Conservation (phyloP, 768 basidiomycete species). For the Russula griseocarnosa region DNA sequence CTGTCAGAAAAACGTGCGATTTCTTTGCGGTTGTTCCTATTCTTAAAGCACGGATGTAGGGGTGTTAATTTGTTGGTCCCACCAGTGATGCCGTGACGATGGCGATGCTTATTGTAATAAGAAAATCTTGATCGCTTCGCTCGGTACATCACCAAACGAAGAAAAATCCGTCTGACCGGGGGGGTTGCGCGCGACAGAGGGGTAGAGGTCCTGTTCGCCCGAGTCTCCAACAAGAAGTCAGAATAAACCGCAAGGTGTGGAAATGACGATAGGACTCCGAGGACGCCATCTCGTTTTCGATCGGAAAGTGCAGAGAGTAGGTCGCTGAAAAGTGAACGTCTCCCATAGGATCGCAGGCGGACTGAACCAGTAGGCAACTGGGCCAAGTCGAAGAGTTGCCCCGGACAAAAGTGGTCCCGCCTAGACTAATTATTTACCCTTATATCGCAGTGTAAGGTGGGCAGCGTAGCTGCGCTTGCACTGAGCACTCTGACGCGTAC, state of each 20-base stretch:
- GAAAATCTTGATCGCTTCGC: too few relatives aligned
- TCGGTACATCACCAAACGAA: too few relatives aligned
- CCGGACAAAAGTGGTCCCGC: too few relatives aligned
- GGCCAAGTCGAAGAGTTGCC: slow-evolving; percentile 13
- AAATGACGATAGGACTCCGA: slow-evolving; percentile 75
- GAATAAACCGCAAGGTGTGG: slow-evolving; percentile 69
- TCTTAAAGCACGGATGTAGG: not conserved
- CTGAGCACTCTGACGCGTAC: too few relatives aligned
- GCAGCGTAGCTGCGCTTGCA: too few relatives aligned
- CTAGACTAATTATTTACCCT: too few relatives aligned
- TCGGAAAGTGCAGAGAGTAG: slow-evolving; percentile 77
- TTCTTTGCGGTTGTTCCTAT: not conserved
- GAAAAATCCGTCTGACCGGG: slow-evolving; percentile 62
- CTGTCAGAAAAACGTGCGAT: not conserved
- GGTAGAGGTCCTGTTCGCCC: slow-evolving; percentile 93
- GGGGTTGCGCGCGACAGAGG: slow-evolving; percentile 64
- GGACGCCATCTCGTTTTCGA: slow-evolving; percentile 75
- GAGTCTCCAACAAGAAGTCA: slow-evolving; percentile 90
- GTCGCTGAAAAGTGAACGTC: slow-evolving; percentile 76
- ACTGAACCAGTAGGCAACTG: slow-evolving; percentile 53
- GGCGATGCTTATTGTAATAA: too few relatives aligned
- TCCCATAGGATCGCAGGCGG: slow-evolving; percentile 80
- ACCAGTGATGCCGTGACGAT: too few relatives aligned
- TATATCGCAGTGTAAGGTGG: too few relatives aligned
- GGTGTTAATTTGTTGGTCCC: too few relatives aligned